These are phyloP conservation scores for Naganishia kalamii DNA, from an alignment of 768 basidiomycete species.

Conservation along the genomic window DNA sequence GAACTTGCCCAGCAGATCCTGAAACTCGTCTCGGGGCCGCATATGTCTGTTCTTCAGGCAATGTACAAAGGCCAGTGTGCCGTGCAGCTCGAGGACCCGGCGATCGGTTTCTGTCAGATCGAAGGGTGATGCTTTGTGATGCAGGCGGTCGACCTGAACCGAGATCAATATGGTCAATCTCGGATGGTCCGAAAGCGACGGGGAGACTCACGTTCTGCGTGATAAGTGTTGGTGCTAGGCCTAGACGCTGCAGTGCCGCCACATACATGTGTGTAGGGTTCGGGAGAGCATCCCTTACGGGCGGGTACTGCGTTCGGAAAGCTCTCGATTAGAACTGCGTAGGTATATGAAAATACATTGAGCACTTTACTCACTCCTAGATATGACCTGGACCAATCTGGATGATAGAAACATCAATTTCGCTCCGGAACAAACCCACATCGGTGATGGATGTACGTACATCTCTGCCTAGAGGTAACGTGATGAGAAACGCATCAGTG, in stretches of 20 bases:
- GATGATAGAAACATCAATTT: not conserved
- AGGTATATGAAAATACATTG: slow-evolving; percentile 48
- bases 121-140: slow-evolving; percentile 62
- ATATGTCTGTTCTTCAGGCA: slow-evolving; percentile 64
- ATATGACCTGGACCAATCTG: slow-evolving; percentile 57
- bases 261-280: slow-evolving; percentile 86
- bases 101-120: slow-evolving; percentile 48
- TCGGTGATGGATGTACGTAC: slow-evolving; percentile 23
- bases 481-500: not conserved
- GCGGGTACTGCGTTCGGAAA: slow-evolving; percentile 58
- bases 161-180: not conserved
- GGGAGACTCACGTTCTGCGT: slow-evolving; percentile 51
- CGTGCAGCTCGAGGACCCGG: slow-evolving; percentile 75
- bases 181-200: not conserved
- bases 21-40: slow-evolving; percentile 63
- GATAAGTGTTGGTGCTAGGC: slow-evolving; percentile 59
- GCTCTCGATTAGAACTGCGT: slow-evolving; percentile 60
- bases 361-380: slow-evolving; percentile 29
- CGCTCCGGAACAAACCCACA: not conserved
- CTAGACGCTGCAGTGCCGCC: slow-evolving; percentile 69
- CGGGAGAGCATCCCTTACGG: slow-evolving; percentile 71
- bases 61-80: slow-evolving; percentile 76
- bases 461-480: slow-evolving; percentile 60
- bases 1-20: slow-evolving; percentile 61
- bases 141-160: slow-evolving; percentile 77